Percentiles rank a stretch among this genome's conserved stretches.
Evolutionary conservation across 768 basidiomycete genomes (phyloP).

Genomic region (Tricholoma sp.): DNA sequence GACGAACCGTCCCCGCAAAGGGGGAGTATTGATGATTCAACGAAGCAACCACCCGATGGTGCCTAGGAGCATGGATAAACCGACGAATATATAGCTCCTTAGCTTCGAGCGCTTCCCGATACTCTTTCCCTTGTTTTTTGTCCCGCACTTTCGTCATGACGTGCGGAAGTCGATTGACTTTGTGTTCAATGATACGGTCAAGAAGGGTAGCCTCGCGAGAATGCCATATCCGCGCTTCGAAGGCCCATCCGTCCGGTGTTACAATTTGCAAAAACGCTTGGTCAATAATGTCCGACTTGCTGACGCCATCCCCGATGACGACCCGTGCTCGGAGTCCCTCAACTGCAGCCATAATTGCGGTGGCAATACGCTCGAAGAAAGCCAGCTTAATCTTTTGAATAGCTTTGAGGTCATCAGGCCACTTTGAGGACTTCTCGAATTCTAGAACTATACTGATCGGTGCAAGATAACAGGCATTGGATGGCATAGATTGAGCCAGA

Average conservation of each 20-base stretch:
- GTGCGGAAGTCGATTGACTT: constrained; percentile 32
- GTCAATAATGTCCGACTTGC: constrained; percentile 58
- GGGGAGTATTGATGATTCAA: constrained; percentile 76
- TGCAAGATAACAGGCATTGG: constrained; percentile 59
- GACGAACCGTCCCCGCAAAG: constrained; percentile 78
- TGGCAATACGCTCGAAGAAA: constrained; percentile 78
- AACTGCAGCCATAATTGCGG: constrained; percentile 49
- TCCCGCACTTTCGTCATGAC: constrained; percentile 20
- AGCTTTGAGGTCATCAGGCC: constrained; percentile 92
- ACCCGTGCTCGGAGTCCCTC: constrained; percentile 52
- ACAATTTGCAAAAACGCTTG: constrained; percentile 70
- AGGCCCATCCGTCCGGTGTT: constrained; percentile 82
- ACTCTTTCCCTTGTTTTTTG: constrained; percentile 39
- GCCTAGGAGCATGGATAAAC: constrained; percentile 76
- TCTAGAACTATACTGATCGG: constrained; percentile 75
- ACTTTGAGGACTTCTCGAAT: constrained; percentile 87
- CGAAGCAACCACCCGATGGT: constrained; percentile 78
- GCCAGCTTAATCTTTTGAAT: constrained; percentile 95
- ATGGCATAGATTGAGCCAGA: constrained; percentile 45
- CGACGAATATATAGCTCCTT: constrained; percentile 58
- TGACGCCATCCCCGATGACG: constrained; percentile 46
- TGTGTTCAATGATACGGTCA: constrained; percentile 52
- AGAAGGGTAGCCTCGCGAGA: constrained; percentile 80
- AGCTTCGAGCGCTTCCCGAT: constrained; percentile 51
- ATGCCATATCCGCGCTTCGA: constrained; percentile 79